phyloP scores from a whole-genome alignment of 2,329 filamentous ascomycete genomes.

The Ophiostoma angusticollis region DNA sequence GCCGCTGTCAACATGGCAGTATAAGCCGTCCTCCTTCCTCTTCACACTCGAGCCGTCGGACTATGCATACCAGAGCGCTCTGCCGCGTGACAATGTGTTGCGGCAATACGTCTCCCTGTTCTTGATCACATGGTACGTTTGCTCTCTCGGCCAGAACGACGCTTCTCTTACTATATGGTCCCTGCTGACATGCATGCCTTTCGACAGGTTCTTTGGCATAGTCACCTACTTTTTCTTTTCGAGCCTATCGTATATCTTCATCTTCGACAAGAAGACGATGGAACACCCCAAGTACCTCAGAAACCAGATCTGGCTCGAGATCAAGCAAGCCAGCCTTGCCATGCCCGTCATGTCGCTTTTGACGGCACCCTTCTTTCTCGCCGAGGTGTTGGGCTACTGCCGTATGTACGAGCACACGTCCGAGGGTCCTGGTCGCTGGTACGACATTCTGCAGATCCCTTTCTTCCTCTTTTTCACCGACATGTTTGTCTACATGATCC shows the following conservation, averaged over 20 bases:
- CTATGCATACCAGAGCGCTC: slow-evolving; percentile 67
- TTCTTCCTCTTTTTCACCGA: slow-evolving; percentile 83
- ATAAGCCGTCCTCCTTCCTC: slow-evolving; percentile 59
- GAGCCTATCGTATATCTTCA: slow-evolving; percentile 68
- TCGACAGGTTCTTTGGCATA: slow-evolving; percentile 66
- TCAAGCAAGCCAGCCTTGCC: slow-evolving; percentile 60
- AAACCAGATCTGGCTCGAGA: slow-evolving; percentile 81
- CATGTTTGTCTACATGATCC: slow-evolving; percentile 82
- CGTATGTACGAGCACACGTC: slow-evolving; percentile 74
- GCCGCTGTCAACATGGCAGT: slow-evolving; percentile 50
- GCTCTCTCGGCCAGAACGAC: background rate
- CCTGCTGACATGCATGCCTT: background rate
- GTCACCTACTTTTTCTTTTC: slow-evolving; percentile 77
- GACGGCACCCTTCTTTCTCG: slow-evolving; percentile 69
- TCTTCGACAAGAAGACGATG: slow-evolving; percentile 85
- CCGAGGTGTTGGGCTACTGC: slow-evolving; percentile 71
- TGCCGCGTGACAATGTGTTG: slow-evolving; percentile 62
- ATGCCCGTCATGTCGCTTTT: slow-evolving; percentile 75
- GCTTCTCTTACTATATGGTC: background rate
- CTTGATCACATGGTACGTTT: slow-evolving; percentile 64
- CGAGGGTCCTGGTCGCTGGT: slow-evolving; percentile 65
- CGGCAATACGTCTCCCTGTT: slow-evolving; percentile 67
- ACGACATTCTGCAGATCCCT: slow-evolving; percentile 75
- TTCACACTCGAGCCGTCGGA: slow-evolving; percentile 56
- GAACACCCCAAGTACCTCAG: slow-evolving; percentile 90